Percentiles rank a stretch among this genome's conserved stretches.
phyloP scores from a whole-genome alignment of 2,329 filamentous ascomycete species.

The Trichoderma brevicompactum region DNA sequence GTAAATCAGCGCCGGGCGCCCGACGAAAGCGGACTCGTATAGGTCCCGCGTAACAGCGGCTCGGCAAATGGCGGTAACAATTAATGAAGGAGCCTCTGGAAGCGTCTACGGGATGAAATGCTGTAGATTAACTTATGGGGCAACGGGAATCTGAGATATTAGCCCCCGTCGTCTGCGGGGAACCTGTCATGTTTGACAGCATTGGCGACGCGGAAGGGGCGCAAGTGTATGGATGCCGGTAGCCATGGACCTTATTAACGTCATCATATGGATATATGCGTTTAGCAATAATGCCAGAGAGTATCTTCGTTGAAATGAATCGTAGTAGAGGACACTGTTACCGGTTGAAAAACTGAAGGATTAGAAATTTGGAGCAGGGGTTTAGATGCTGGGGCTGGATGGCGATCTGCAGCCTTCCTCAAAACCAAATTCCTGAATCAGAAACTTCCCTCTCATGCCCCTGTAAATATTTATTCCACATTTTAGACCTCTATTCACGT shows the following conservation, averaged over 20 bases:
- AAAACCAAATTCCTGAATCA: not conserved
- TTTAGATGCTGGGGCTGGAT: slow-evolving; percentile 1
- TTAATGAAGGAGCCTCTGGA: slow-evolving; percentile 24
- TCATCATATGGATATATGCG: not conserved
- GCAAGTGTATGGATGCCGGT: slow-evolving; percentile 22
- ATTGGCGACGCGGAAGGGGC: slow-evolving; percentile 22
- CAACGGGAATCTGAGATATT: slow-evolving; percentile 29
- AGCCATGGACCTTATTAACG: slow-evolving; percentile 25
- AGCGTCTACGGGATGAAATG: slow-evolving; percentile 15
- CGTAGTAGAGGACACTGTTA: not conserved
- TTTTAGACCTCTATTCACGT: not conserved
- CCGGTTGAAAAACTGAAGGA: not conserved
- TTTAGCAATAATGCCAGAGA: not conserved
- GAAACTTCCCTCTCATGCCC: not conserved
- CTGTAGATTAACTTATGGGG: slow-evolving; percentile 22
- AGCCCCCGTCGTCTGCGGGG: slow-evolving; percentile 28
- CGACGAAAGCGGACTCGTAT: slow-evolving; percentile 5
- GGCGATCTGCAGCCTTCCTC: not conserved
- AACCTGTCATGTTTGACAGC: slow-evolving; percentile 30
- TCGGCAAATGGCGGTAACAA: slow-evolving; percentile 24
- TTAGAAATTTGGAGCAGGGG: not conserved
- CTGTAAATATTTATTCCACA: not conserved
- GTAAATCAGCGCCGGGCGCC: not conserved
- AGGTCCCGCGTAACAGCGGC: slow-evolving; percentile 21
- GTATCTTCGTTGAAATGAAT: not conserved